Evolutionary conservation across 495 filamentous ascomycete species (phyloP), one percentile per base, ranked within the genome.

Genomic region (Penicillium cataractarum): DNA sequence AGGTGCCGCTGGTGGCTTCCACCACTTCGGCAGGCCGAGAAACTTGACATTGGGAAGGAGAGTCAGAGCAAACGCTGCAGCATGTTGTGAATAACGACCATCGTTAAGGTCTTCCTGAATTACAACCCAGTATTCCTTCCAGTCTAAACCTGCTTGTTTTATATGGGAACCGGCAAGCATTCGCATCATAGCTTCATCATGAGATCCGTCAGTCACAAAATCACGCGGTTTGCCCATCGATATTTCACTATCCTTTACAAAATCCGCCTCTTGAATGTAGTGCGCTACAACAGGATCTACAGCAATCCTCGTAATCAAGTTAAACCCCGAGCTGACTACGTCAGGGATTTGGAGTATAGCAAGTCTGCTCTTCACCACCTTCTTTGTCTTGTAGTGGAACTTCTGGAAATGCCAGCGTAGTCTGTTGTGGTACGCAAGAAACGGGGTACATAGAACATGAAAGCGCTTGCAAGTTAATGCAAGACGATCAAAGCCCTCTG

Each of bases 401-500:
- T 64, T 50, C 62, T 52, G 68, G 60, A 75, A 78, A 49, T 60
- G 73, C 46, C 40, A 71, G 68, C 73, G 69, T 29, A 78, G 69
- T 57, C 63, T 54, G 65, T 75, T 71, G 66, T 79, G 70, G 48
- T 56, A 61, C 54, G 58, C 39, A 55, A 79, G 60, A 71, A 72
- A 51, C 22, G 70, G 53, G 50, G 63, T 69, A 62, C 70, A 74
- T 55, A 64, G 49, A 21, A 46, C 55, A 60, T 71, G 57, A 35
- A 73, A 61, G 61, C 46, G 66, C 68, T 63, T 76, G 64, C 74
- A 79, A 53, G 74, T 74, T 46, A 75, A 65, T 57, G 70, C 74
- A 58, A 79, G 27, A 67, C 73, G 75, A 66, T 77, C 75, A 60
- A 79, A 75, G 24, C 76, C 74, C 59, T 76, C 67, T 61, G 76